Base-by-base conservation (phyloP, 768 basidiomycete species). In the Boletus speciosus region DNA sequence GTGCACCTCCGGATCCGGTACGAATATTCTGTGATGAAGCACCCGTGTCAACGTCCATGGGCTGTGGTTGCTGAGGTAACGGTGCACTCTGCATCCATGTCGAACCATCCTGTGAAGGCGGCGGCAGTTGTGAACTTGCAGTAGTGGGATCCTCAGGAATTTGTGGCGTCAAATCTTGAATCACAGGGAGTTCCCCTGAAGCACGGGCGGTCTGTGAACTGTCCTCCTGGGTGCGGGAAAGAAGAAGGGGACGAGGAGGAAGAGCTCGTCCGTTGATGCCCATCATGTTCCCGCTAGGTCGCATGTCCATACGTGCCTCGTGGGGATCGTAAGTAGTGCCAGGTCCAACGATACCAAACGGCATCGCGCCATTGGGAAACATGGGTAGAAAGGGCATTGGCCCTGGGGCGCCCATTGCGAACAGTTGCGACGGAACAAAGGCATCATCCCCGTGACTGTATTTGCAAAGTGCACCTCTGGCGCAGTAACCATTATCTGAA, bases 371-470 rank as follows among this genome's bases (percentile, higher is more conserved):
- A 47, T 68, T 68, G 6, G 81, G 70, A 66, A 89, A 87, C 79
- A 92, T 85, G 49, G 86, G 81, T 70, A 86, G 75, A 65, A 88
- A 88, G 4, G 86, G 84, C 63, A 88, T 68, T 19, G 65, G 68
- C 0, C 73, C 79, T 36, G 69, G 66, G 41, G 77, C 61, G 34
- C 75, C 76, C 76, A 84, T 76, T 29, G 81, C 76, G 61, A 84
- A 88, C 31, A 91, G 67, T 58, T 84, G 85, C 0, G 79, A 81
- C 0, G 88, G 90, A 9, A 90, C 75, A 47, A 90, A 83, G 31
- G 91, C 89, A 66, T 95, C 91, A 2, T 92, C 90, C 36, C 90
- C 93, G 62, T 98, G 95, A 56, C 90, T 93, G 71, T 84, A 98
- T 66, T 92, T 93, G 78, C 95, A 98, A 56, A 81, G 80, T 19